Base-by-base conservation (phyloP, 148 eudicot genomes). In the Persicaria tinctoria region DNA sequence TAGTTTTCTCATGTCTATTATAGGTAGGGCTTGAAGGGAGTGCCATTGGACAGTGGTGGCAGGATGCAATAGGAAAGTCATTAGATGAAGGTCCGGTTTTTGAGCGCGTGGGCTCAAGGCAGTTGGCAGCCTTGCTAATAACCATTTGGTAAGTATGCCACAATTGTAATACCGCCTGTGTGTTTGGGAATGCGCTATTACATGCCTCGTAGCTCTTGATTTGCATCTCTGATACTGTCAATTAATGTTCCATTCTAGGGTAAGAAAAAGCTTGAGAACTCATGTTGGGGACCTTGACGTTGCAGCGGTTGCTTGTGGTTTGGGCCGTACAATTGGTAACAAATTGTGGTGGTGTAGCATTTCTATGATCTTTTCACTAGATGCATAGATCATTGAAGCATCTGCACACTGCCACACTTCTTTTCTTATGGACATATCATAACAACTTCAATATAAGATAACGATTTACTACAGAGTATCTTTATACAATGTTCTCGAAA, bases 21-120 rank as follows among this genome's bases (percentile, higher is more conserved):
- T 84, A 96, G 99, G 97, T 96, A 84, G 99, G 99, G 84, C 91
- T 96, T 78, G 99, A 96, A 92, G 99, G 99, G 82, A 96, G 99
- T 80, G 81, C 99, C 55, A 78, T 90, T 63, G 99, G 97, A 82
- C 92, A 92, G 68, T 86, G 84, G 83, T 96, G 99, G 99, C 99
- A 92, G 81, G 99, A 96, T 78, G 83, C 91, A 5, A 88, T 96
- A 72, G 99, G 99, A 27, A 96, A 88, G 86, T 79, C 87, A 50
- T 82, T 96, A 81, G 99, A 91, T 63, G 99, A 96, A 89, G 97
- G 91, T 75, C 64, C 87, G 10, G 77, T 82, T 75, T 95, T 96
- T 71, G 97, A 96, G 81, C 99, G 99, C 38, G 97, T 96, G 62
- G 99, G 99, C 76, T 92, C 97, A 46, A 83, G 99, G 51, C 99